A percentile compares a stretch with the other conserved stretches of the same genome.
Evolutionary conservation across 2,329 filamentous ascomycete genomes (phyloP).

Genomic region (Nannizziopsis barbatae): DNA sequence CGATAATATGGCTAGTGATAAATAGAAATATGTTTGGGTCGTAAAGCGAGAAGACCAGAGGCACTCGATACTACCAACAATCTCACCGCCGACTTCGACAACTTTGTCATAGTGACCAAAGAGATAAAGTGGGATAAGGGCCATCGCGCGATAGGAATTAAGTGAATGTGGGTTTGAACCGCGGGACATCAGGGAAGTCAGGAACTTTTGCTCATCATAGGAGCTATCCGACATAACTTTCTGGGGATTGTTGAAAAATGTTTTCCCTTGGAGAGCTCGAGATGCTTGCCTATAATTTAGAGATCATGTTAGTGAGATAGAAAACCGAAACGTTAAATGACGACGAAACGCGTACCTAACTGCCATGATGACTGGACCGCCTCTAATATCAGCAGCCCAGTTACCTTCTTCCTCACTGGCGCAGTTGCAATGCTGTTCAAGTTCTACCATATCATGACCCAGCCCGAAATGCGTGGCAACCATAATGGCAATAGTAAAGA

Average conservation of each 20-base stretch:
- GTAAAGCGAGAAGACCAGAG: constrained; percentile 38
- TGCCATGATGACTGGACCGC: constrained; percentile 46
- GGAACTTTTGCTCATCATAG: constrained; percentile 43
- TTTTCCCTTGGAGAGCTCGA: constrained; percentile 52
- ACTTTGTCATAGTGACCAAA: constrained; percentile 38
- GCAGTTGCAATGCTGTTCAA: constrained; percentile 48
- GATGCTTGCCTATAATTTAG: constrained; percentile 38
- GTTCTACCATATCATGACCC: constrained; percentile 46
- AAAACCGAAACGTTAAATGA: not conserved
- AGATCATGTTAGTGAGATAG: not conserved
- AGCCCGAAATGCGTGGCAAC: constrained; percentile 47
- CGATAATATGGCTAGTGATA: constrained; percentile 35
- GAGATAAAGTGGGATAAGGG: constrained; percentile 37
- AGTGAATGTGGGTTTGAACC: constrained; percentile 33
- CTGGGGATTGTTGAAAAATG: constrained; percentile 36
- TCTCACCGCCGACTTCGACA: constrained; percentile 33
- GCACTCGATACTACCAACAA: constrained; percentile 33
- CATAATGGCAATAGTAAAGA: constrained; percentile 50
- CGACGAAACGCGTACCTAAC: constrained; percentile 31
- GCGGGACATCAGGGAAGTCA: constrained; percentile 38
- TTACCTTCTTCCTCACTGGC: constrained; percentile 46
- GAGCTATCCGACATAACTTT: constrained; percentile 44
- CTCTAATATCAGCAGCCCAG: constrained; percentile 48
- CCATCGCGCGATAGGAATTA: constrained; percentile 45
- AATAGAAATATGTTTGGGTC: constrained; percentile 37